Evolutionary conservation across 2,329 filamentous ascomycete genomes (phyloP), one percentile per base, ranked within the genome.

Genomic region (Nannizzia gypsea): DNA sequence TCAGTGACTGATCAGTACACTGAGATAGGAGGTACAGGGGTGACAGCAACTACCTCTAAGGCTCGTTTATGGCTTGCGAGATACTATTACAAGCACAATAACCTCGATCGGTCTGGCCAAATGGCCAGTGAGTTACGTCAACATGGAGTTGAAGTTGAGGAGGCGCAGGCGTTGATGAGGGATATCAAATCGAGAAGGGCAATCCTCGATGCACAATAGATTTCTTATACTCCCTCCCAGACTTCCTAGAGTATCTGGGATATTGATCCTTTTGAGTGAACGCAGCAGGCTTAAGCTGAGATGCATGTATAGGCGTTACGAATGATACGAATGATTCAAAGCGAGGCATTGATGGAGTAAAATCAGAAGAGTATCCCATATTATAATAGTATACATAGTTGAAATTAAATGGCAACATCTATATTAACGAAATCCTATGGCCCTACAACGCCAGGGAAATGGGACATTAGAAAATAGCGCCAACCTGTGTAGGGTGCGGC

Each of bases 131-230:
- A 99, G 74, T 77, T 99, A 52, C 96, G 91, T 71, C 90, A 96
- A 73, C 93, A 99, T 73, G 93, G 93, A 0, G 86, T 95, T 26
- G 93, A 97, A 73, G 90, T 97, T 1, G 93, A 99, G 71, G 93
- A 99, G 73, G 93, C 93, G 28, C 97, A 97, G 75, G 90, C 90
- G 2, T 77, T 97, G 66, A 88, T 96, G 63, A 82, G 90, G 63
- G 92, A 97, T 72, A 86, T 95, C 11, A 81, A 91, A 66, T 87
- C 87, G 3, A 82, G 88, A 65, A 81, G 90, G 73, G 87, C 89
- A 31, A 71, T 34, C 6, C 28, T 40, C 44, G 48, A n/a, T 13
- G 6, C 36, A 3, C 20, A 42, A 17, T 15, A 17, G 11, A 40
- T 17, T 26, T 11, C 20, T 56, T 22, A 40, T 22, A 36, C 17